Base-by-base conservation (phyloP, 768 basidiomycete species). In the Tephrocybe rancida region DNA sequence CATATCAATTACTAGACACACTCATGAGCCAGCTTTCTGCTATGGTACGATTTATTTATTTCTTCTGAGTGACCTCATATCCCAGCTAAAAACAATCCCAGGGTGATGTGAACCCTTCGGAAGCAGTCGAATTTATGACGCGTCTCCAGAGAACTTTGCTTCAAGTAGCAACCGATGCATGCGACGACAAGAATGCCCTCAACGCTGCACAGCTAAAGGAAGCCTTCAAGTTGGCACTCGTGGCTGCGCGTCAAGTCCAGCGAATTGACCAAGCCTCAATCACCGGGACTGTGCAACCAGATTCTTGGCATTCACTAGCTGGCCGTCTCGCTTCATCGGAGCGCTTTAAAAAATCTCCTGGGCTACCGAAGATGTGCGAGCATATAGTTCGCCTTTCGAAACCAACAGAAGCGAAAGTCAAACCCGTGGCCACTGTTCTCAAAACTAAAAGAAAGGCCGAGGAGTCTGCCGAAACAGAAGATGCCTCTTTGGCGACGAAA, bases 141-240 rank as follows among this genome's bases (percentile, higher is more conserved):
- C 58, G 65, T 24, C 63, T 92, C 39, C 80, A 79, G 35, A 61
- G 75, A 45, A 69, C 70, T 3, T 64, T 92, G 45, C 72, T 83
- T 27, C 73, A 75, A 18, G 64, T 80, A 42, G 67, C 84, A 26
- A 70, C 73, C 1, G 67, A 69, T 13, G 80, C 85, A 5, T 81
- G 83, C 57, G 71, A 76, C 4, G 76, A 81, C 24, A 70, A 74
- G 22, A 58, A 64, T 35, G 61, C 72, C 9, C 66, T 87, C 38
- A 85, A 82, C 14, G 75, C 86, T 1, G 66, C 82, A 1, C 89
- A 92, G 57, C 63, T 88, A 62, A 96, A 92, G 70, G 88, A 90
- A n/a, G 66, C 93, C 18, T 67, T 93, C 52, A 95, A 91, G 68
- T 70, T 90, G 47, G 86, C 76, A 0, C 71, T 91, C 24, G 63